Conservation (phyloP, 305 asterid species). For the Fraxinus ornus region DNA sequence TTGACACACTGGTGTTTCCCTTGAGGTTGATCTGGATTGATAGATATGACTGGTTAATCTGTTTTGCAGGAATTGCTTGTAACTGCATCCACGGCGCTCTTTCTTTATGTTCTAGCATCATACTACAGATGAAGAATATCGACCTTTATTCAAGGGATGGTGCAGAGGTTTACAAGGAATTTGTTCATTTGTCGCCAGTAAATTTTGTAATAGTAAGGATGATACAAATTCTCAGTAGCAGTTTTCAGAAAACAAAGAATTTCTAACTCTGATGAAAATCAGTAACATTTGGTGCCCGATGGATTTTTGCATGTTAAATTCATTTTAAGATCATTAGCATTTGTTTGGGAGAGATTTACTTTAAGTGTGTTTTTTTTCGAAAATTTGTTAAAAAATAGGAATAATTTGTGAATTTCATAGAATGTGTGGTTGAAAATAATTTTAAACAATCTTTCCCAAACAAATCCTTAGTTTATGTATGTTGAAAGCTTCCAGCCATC, state of each 20-base stretch:
- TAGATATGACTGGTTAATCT: neutral
- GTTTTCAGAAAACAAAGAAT: neutral
- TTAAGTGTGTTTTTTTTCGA: neutral
- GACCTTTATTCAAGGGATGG: neutral
- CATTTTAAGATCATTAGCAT: neutral
- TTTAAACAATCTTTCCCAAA: neutral
- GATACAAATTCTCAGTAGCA: neutral
- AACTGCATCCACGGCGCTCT: constrained; percentile 63
- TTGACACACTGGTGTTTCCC: neutral
- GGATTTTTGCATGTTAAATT: neutral
- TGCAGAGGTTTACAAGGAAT: neutral
- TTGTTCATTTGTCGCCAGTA: neutral
- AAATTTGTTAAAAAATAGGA: neutral
- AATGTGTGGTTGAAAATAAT: neutral
- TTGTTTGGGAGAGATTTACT: too few relatives aligned
- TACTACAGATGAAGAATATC: constrained; percentile 53
- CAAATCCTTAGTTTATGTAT: neutral
- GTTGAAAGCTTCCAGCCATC: neutral
- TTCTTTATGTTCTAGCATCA: constrained; percentile 68
- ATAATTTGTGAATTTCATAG: neutral
- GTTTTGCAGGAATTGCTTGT: constrained; percentile 70
- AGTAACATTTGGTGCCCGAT: neutral
- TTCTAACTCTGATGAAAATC: neutral
- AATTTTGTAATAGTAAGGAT: neutral
- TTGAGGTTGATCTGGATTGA: neutral